Evolutionary conservation across 2,329 filamentous ascomycete species (phyloP).

Genomic region (Alternaria sp.): DNA sequence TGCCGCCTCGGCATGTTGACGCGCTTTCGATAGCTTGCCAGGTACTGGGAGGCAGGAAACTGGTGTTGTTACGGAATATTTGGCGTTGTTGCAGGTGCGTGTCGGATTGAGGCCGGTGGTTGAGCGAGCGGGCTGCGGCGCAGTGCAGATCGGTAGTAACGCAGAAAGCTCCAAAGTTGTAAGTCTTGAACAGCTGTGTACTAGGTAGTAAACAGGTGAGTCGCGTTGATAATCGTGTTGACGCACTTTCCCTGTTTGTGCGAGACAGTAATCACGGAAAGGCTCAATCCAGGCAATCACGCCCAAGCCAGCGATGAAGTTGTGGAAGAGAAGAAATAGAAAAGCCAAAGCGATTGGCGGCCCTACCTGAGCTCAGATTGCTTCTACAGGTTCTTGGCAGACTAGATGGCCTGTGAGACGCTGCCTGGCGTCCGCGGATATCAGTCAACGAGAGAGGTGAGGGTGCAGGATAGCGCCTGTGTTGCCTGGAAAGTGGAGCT

Average conservation of each 20-base stretch:
- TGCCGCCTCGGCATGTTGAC: constrained; percentile 70
- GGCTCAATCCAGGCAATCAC: not conserved
- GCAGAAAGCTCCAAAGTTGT: not conserved
- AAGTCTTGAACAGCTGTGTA: not conserved
- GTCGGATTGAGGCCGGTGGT: constrained; percentile 6
- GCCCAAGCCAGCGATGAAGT: constrained; percentile 9
- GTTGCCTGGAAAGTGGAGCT: constrained; percentile 32
- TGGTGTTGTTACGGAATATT: not conserved
- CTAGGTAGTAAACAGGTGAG: not conserved
- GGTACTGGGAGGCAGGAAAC: rapidly evolving
- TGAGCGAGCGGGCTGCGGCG: constrained; percentile 9
- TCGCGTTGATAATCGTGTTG: constrained; percentile 2
- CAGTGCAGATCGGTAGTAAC: constrained; percentile 5
- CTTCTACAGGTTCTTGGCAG: constrained; percentile 20
- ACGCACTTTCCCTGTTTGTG: constrained; percentile 9
- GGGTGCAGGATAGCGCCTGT: constrained; percentile 20
- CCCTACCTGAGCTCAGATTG: constrained; percentile 8
- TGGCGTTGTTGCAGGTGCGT: not conserved
- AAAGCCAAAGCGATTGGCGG: constrained; percentile 1
- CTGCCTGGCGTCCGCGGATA: constrained; percentile 19
- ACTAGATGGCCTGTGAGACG: constrained; percentile 16
- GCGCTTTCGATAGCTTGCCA: not conserved
- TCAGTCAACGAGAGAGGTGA: constrained; percentile 13
- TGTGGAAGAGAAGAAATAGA: constrained; percentile 9
- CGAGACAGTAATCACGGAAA: constrained; percentile 8